Percentiles rank a stretch among this genome's conserved stretches.
These are phyloP conservation scores for Phylloporus rhodoxanthus DNA, from an alignment of 768 basidiomycete species.

Conservation along the genomic window DNA sequence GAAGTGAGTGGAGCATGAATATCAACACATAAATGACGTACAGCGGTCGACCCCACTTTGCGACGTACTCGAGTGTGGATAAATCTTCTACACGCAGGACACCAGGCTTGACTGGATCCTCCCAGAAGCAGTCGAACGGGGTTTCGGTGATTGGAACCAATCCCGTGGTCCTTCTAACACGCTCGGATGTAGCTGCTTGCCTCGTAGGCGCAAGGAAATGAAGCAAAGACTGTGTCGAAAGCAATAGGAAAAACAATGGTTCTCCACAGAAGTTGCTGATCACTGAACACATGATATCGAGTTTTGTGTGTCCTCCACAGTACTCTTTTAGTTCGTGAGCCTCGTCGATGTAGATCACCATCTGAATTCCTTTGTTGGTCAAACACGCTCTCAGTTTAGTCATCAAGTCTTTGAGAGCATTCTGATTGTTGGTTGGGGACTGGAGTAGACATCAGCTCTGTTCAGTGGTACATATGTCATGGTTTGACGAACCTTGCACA, in stretches of 20 bases:
- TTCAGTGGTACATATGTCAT: neutral
- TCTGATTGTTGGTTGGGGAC: neutral
- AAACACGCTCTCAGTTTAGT: neutral
- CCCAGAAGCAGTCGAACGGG: too few species aligned
- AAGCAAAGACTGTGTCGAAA: neutral
- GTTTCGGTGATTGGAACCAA: too few species aligned
- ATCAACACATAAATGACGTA: too few species aligned
- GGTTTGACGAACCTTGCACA: neutral
- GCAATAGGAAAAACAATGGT: neutral
- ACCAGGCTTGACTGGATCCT: too few species aligned
- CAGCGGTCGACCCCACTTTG: too few species aligned
- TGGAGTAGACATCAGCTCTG: neutral
- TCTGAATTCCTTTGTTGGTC: neutral
- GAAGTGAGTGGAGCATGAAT: too few species aligned
- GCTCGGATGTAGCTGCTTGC: too few species aligned
- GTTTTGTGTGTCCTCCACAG: neutral
- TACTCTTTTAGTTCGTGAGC: neutral
- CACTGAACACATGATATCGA: neutral
- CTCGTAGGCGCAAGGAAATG: neutral
- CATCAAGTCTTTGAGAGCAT: neutral
- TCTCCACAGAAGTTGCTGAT: neutral
- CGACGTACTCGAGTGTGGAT: too few species aligned
- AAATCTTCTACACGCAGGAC: too few species aligned
- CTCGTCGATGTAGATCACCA: neutral
- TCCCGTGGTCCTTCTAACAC: too few species aligned